Percentiles rank a stretch among this genome's conserved stretches.
Conservation (phyloP, 176 grass and related monocot genomes). For the Carex parvula region DNA sequence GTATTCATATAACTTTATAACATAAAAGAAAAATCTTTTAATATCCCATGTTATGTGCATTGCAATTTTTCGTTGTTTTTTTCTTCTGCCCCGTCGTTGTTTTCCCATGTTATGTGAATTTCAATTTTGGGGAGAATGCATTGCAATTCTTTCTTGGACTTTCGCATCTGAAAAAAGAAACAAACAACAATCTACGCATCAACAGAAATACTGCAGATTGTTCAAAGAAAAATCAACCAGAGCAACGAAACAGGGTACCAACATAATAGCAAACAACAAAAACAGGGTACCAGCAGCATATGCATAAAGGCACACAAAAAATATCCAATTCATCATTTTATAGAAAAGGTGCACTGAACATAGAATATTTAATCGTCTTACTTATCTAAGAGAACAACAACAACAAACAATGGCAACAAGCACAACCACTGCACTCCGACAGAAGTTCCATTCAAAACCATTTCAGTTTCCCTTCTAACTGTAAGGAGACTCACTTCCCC, state of each 20-base stretch:
- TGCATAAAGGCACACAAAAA: not conserved
- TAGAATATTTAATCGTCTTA: constrained; percentile 13
- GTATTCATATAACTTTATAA: too few relatives aligned
- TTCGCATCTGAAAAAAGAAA: too few relatives aligned
- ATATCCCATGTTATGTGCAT: too few relatives aligned
- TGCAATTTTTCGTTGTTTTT: too few relatives aligned
- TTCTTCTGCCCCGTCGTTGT: too few relatives aligned
- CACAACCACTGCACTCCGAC: not conserved
- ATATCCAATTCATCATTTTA: constrained; percentile 9
- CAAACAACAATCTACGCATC: too few relatives aligned
- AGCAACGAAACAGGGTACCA: not conserved
- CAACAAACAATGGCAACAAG: constrained; percentile 5
- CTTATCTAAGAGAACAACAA: constrained; percentile 6
- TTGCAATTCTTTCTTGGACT: too few relatives aligned
- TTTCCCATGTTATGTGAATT: too few relatives aligned
- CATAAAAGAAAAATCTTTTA: too few relatives aligned
- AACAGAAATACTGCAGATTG: too few relatives aligned
- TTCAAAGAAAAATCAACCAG: not conserved
- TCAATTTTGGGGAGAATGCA: too few relatives aligned
- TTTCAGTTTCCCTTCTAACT: not conserved
- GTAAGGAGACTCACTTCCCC: constrained; percentile 42
- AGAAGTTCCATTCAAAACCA: not conserved
- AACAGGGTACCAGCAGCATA: not conserved
- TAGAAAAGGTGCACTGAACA: constrained; percentile 4
- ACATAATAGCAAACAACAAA: not conserved